Evolutionary conservation across 208 protist genomes (phyloP).

Genomic region (Trypanosoma lewisi): DNA sequence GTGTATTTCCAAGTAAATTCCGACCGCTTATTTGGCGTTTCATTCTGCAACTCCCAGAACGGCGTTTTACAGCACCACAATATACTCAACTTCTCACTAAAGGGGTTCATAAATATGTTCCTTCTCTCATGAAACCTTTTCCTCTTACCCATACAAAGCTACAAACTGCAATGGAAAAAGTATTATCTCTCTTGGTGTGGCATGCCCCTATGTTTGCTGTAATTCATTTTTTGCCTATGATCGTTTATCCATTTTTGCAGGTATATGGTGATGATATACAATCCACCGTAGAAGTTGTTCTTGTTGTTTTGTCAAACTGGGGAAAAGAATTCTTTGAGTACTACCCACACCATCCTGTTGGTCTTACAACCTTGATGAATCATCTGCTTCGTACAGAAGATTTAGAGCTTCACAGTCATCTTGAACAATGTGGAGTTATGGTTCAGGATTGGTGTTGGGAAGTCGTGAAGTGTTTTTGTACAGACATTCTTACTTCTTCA

Average conservation of each 20-base stretch:
- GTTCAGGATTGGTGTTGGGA: slow-evolving; percentile 77
- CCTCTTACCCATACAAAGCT: slow-evolving; percentile 35
- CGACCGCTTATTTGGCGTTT: slow-evolving; percentile 81
- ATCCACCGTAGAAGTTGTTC: slow-evolving; percentile 58
- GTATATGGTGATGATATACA: slow-evolving; percentile 67
- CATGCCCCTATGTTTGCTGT: slow-evolving; percentile 67
- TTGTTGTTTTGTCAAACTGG: slow-evolving; percentile 82
- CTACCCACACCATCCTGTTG: slow-evolving; percentile 69
- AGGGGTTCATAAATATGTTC: slow-evolving; percentile 47
- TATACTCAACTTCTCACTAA: slow-evolving; percentile 65
- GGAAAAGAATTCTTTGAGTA: slow-evolving; percentile 74
- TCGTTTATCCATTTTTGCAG: slow-evolving; percentile 74
- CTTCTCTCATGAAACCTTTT: slow-evolving; percentile 59
- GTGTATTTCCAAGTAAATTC: slow-evolving; percentile 68
- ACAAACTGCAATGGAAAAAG: slow-evolving; percentile 41
- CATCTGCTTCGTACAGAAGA: slow-evolving; percentile 48
- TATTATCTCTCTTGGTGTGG: slow-evolving; percentile 69
- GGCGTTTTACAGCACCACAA: slow-evolving; percentile 44
- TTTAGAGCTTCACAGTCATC: slow-evolving; percentile 40
- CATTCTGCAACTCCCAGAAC: slow-evolving; percentile 56
- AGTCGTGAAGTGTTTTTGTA: slow-evolving; percentile 58
- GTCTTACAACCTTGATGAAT: slow-evolving; percentile 48
- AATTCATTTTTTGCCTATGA: slow-evolving; percentile 65
- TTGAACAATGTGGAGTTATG: slow-evolving; percentile 46
- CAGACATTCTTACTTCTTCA: slow-evolving; percentile 60